phyloP scores from a whole-genome alignment of 257 asterid species.

The Haberlea rhodopensis region DNA sequence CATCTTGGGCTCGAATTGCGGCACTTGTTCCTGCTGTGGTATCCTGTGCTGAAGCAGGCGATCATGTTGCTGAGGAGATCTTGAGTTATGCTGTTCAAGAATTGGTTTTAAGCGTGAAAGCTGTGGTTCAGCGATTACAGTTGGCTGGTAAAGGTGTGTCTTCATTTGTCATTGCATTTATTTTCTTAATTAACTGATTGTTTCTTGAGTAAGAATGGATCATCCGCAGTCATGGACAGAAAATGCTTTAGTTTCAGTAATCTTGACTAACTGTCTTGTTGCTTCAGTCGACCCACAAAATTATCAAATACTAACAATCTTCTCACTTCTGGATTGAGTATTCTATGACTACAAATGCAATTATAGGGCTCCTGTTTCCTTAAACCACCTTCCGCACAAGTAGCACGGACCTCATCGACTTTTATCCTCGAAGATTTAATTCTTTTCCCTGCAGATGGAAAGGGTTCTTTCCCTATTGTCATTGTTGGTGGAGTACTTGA shows the following conservation, averaged over 20 bases:
- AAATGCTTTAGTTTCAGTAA: constrained; percentile 4
- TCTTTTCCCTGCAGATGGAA: constrained; percentile 58
- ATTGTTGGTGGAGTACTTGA: constrained; percentile 96
- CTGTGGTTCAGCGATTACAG: constrained; percentile 71
- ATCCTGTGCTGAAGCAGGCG: constrained; percentile 92
- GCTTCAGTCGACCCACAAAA: too few species aligned
- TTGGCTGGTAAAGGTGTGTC: constrained; percentile 79
- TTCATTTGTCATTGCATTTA: constrained; percentile 17
- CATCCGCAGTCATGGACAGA: background rate
- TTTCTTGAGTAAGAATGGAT: background rate
- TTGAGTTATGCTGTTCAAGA: constrained; percentile 74
- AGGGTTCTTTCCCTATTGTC: constrained; percentile 74
- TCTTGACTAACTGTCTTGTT: too few species aligned
- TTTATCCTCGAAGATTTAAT: background rate
- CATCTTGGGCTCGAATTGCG: constrained; percentile 98
- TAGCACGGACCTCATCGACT: background rate
- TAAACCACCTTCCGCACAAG: constrained; percentile 8
- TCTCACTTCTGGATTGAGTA: too few species aligned
- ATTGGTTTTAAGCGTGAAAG: constrained; percentile 72
- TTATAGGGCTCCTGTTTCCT: too few species aligned
- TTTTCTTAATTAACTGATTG: constrained; percentile 5
- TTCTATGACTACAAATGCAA: too few species aligned
- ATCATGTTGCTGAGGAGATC: constrained; percentile 72
- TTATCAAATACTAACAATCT: too few species aligned
- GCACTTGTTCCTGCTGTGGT: constrained; percentile 89